Base-by-base conservation (phyloP, 805 yeast genomes). In the Vanderwaltozyma tropicalis region DNA sequence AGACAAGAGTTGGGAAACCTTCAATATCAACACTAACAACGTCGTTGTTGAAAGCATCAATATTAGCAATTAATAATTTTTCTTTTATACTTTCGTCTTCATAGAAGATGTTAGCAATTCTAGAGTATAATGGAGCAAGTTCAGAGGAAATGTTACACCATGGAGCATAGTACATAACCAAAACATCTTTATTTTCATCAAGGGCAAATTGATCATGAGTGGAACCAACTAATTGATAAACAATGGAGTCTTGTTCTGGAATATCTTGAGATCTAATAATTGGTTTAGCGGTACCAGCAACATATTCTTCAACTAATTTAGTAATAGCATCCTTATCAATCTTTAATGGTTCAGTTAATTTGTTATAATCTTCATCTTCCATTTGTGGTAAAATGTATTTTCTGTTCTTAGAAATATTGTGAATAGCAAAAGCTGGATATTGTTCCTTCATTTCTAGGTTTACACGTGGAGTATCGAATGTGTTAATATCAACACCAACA, bases 141-240 rank as follows among this genome's bases (percentile, higher is more conserved):
- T 74, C 82, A 72, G 86, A 85, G 71, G 96, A 87, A 71, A 86
- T 95, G 33, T 95, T 95, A 70, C 96, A 88, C 96, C 96, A 87
- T 67, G 95, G 95, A 38, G 96, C 96, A 58, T 84, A 89, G 66
- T 88, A 89, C 67, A 85, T 83, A 40, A 89, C 95, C 40, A 88
- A 62, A 31, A 82, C 78, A 57, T 81, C 89, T 65, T 78, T 80
- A 21, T 46, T 56, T 40, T 57, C 55, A 53, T 78, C 80, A 18
- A 61, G 61, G 38, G 83, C 71, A 44, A 85, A 66, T 28, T 71
- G 72, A 35, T 82, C 80, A 64, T 85, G 92, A 59, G 78, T 85
- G 66, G 78, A 75, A 50, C 87, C 95, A 45, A 89, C 96, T 49
- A 89, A 71, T 54, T 75, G 79, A 60, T 69, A 68, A 35, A 81